A percentile compares a stretch with the other conserved stretches of the same genome.
Evolutionary conservation across 2,329 filamentous ascomycete genomes (phyloP).

Genomic region (Fusarium incarnatum): DNA sequence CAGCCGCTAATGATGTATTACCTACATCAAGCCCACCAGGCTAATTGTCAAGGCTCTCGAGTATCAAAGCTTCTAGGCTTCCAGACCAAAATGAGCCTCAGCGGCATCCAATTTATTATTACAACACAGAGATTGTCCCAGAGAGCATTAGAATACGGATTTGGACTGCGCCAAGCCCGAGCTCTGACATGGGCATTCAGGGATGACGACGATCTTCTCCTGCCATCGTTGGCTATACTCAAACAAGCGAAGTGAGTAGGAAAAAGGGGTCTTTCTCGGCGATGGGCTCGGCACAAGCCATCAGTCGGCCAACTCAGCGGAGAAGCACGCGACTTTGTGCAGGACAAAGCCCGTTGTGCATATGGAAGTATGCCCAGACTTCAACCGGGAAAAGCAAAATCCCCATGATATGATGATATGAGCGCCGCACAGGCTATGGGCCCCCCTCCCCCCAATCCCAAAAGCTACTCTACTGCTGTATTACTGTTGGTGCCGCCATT

Average conservation of each 20-base stretch:
- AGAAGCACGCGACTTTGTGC: slow-evolving; percentile 44
- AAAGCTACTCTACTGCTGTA: not conserved
- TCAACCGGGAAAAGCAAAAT: slow-evolving; percentile 23
- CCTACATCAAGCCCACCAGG: slow-evolving; percentile 21
- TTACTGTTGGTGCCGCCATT: slow-evolving; percentile 13
- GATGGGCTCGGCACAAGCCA: slow-evolving; percentile 38
- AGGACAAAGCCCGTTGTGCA: slow-evolving; percentile 36
- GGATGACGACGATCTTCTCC: slow-evolving; percentile 39
- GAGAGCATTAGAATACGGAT: slow-evolving; percentile 12
- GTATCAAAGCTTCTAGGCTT: slow-evolving; percentile 24
- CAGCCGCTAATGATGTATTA: slow-evolving; percentile 23
- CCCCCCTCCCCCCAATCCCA: not conserved
- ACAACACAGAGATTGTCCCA: slow-evolving; percentile 1
- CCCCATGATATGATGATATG: slow-evolving; percentile 40
- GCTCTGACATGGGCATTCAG: slow-evolving; percentile 15
- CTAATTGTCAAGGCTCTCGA: slow-evolving; percentile 27
- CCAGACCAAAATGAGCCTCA: slow-evolving; percentile 33
- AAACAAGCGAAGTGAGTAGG: slow-evolving; percentile 37
- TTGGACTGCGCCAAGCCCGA: slow-evolving; percentile 28
- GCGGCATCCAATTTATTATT: slow-evolving; percentile 27
- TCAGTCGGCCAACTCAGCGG: slow-evolving; percentile 20
- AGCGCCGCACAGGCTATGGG: not conserved
- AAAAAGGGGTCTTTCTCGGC: slow-evolving; percentile 41
- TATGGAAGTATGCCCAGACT: slow-evolving; percentile 12
- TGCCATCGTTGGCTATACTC: slow-evolving; percentile 25